These are phyloP conservation scores for Aspergillus cavernicola DNA, from an alignment of 495 filamentous ascomycete genomes.

Conservation along the genomic window DNA sequence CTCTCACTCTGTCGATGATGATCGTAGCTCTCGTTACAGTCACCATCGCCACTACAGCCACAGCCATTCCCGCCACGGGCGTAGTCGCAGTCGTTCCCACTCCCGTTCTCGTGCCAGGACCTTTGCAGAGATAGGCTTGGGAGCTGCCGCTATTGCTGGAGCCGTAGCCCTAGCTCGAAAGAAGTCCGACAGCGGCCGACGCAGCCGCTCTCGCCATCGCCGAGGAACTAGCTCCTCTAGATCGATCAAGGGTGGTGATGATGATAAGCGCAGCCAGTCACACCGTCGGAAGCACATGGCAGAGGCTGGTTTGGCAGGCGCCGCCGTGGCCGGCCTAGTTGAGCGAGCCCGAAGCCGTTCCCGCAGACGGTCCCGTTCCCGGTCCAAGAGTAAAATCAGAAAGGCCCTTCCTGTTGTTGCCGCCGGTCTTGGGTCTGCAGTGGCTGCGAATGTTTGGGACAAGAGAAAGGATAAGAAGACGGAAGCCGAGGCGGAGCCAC, in stretches of 20 bases:
- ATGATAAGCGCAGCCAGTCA: constrained; percentile 48
- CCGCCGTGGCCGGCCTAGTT: constrained; percentile 71
- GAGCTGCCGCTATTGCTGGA: constrained; percentile 77
- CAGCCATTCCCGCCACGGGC: constrained; percentile 35
- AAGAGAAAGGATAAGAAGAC: constrained; percentile 62
- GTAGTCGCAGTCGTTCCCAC: constrained; percentile 51
- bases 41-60: constrained; percentile 34
- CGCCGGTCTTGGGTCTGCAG: constrained; percentile 74
- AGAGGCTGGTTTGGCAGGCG: constrained; percentile 73
- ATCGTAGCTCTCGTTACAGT: constrained; percentile 35
- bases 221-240: constrained; percentile 48
- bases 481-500: constrained; percentile 44
- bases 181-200: constrained; percentile 61
- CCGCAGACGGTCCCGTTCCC: constrained; percentile 45
- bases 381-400: constrained; percentile 58
- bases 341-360: constrained; percentile 68
- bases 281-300: constrained; percentile 68
- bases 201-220: constrained; percentile 65
- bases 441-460: constrained; percentile 78
- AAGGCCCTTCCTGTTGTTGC: constrained; percentile 65
- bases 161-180: constrained; percentile 72
- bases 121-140: constrained; percentile 69
- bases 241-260: constrained; percentile 33
- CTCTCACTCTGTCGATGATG: constrained; percentile 47
- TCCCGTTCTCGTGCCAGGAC: constrained; percentile 55